These are phyloP conservation scores for Phytophthora crassamura DNA, from an alignment of 352 stramenopile genomes.

Conservation along the genomic window DNA sequence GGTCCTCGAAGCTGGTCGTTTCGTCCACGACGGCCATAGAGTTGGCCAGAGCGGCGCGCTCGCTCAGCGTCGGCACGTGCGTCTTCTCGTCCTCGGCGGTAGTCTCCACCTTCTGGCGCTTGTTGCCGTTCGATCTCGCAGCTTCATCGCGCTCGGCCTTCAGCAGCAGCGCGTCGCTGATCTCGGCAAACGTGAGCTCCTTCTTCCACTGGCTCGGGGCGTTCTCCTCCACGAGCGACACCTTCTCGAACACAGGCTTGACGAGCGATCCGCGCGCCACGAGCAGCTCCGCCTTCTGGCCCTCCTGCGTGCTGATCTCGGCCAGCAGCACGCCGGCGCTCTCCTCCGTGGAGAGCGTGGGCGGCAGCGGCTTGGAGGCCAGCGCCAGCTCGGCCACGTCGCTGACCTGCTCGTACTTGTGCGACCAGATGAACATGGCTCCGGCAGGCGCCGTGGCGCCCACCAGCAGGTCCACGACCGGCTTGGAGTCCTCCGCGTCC, in stretches of 20 bases:
- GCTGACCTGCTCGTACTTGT: conserved; percentile 66
- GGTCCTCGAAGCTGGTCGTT: conserved; percentile 65
- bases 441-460: conserved; percentile 64
- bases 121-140: conserved; percentile 49
- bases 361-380: conserved; percentile 71
- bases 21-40: conserved; percentile 70
- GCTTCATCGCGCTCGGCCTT: conserved; percentile 38
- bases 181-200: conserved; percentile 57
- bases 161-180: conserved; percentile 77
- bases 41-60: conserved; percentile 66
- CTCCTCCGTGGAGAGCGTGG: conserved; percentile 40
- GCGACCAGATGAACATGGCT: conserved; percentile 74
- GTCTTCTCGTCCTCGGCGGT: conserved; percentile 58
- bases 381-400: conserved; percentile 39
- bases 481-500: conserved; percentile 14
- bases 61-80: conserved; percentile 75
- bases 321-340: conserved; percentile 57
- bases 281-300: conserved; percentile 49
- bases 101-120: conserved; percentile 66
- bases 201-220: conserved; percentile 58
- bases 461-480: conserved; percentile 60
- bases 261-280: conserved; percentile 74
- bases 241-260: conserved; percentile 83
- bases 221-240: conserved; percentile 67
- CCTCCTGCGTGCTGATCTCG: conserved; percentile 37